These are phyloP conservation scores for Elsinoe fawcettii DNA, from an alignment of 2,329 filamentous ascomycete genomes.

Conservation along the genomic window DNA sequence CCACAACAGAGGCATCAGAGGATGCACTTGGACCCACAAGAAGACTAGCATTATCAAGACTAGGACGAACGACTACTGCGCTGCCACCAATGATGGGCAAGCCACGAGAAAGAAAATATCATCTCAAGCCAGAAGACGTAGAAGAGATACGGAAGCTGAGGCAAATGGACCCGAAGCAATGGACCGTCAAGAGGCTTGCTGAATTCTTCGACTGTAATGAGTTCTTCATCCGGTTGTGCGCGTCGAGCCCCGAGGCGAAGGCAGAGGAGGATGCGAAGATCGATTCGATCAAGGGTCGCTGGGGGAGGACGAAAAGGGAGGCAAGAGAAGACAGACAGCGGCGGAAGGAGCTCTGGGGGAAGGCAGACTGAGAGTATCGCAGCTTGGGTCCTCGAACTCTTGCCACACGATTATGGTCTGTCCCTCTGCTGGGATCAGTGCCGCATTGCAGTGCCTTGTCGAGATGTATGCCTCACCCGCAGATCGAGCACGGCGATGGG, in stretches of 20 bases:
- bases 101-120: conserved; percentile 52
- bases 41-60: conserved; percentile 19
- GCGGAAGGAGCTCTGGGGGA: conserved; percentile 54
- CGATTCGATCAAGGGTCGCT: conserved; percentile 50
- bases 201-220: conserved; percentile 56
- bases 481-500: too few relatives aligned
- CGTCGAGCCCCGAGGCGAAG: conserved; percentile 42
- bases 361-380: conserved; percentile 41
- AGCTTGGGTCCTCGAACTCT: too few relatives aligned
- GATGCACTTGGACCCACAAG: conserved; percentile 13
- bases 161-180: conserved; percentile 47
- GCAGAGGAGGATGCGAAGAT: conserved; percentile 38
- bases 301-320: conserved; percentile 52
- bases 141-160: conserved; percentile 52
- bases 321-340: conserved; percentile 54
- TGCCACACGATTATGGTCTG: too few relatives aligned
- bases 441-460: too few relatives aligned
- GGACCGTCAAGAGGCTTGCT: conserved; percentile 53
- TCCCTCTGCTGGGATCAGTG: too few relatives aligned
- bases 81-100: conserved; percentile 41
- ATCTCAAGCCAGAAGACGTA: conserved; percentile 50
- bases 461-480: too few relatives aligned
- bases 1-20: neutral
- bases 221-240: conserved; percentile 55
- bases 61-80: conserved; percentile 18